Base-by-base conservation (phyloP, 768 basidiomycete species). In the Tulasnella sp. region DNA sequence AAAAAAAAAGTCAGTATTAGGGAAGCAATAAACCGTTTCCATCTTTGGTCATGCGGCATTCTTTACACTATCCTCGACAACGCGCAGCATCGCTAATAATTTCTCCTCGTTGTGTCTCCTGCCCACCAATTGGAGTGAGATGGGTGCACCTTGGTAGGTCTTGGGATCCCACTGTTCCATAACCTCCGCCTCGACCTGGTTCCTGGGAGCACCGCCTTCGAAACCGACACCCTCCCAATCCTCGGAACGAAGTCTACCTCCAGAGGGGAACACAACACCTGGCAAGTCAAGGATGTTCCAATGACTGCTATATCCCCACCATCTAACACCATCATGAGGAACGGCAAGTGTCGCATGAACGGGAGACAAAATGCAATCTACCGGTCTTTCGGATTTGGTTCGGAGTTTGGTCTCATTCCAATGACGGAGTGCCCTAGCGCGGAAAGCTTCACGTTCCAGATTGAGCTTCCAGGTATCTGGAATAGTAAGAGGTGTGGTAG, bases 211-310 rank as follows among this genome's bases (percentile, higher is more conserved):
- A 27, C 45, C 52, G 58, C 59, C 34, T 35, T 32, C 43, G 43
- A 61, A 58, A n/a, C n/a, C n/a, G n/a, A n/a, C n/a, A n/a, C n/a
- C n/a, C n/a, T n/a, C n/a, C n/a, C n/a, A n/a, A n/a, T n/a, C n/a
- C n/a, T n/a, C n/a, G n/a, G n/a, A n/a, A n/a, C n/a, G n/a, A n/a
- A n/a, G n/a, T 16, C 49, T 42, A 10, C 49, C 49, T 3, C 49
- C 71, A 32, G 67, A 68, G 24, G 74, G 74, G 61, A 76, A 72
- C 3, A 68, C 70, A 16, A 67, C 69, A 16, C 67, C 67, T 8
- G 74, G 67, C 47, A 70, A 71, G 59, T 76, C 74, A 55, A 69
- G 56, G 47, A 76, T 56, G 58, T 76, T 76, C 72, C 74, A 75
- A 56, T 76, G 70, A 2, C 70, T 70, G 5, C 69, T 70, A 58